phyloP scores from a whole-genome alignment of 2,329 filamentous ascomycete species.

The Emergomyces pasteurianus region DNA sequence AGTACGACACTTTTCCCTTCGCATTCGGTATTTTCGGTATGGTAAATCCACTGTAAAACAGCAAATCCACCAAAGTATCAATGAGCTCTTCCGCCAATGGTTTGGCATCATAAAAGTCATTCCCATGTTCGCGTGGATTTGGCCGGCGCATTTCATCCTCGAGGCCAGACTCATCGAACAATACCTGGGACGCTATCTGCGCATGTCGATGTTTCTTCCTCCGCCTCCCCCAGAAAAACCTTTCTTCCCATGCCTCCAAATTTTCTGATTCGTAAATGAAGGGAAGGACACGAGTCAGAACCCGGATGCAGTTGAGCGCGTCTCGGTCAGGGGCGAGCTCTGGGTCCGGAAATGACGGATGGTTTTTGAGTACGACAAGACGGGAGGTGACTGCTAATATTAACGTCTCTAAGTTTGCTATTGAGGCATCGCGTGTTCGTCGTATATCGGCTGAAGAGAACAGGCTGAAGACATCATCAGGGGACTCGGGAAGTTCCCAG shows the following conservation, averaged over 20 bases:
- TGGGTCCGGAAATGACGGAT: conserved; percentile 79
- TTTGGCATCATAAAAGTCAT: conserved; percentile 69
- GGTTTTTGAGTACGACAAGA: conserved; percentile 69
- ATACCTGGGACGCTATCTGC: conserved; percentile 57
- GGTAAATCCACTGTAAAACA: conserved; percentile 88
- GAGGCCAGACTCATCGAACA: conserved; percentile 64
- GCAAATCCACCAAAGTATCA: conserved; percentile 73
- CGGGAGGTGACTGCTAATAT: conserved; percentile 73
- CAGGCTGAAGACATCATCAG: conserved; percentile 92
- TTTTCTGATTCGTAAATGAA: conserved; percentile 85
- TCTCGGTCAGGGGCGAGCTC: conserved; percentile 73
- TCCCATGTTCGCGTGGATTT: conserved; percentile 31
- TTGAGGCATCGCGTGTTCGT: conserved; percentile 69
- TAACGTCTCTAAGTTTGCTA: conserved; percentile 82
- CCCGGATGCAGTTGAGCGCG: conserved; percentile 87
- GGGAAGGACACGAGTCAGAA: conserved; percentile 78
- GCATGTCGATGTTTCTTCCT: conserved; percentile 59
- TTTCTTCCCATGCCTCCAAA: conserved; percentile 74
- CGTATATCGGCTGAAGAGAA: conserved; percentile 85
- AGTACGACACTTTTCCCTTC: conserved; percentile 73
- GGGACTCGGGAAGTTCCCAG: conserved; percentile 91
- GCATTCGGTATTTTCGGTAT: conserved; percentile 59
- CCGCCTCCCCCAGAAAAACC: conserved; percentile 78
- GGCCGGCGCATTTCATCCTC: conserved; percentile 35
- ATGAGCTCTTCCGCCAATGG: conserved; percentile 87